phyloP scores from a whole-genome alignment of 768 basidiomycete genomes.

The Mycena leptocephala region DNA sequence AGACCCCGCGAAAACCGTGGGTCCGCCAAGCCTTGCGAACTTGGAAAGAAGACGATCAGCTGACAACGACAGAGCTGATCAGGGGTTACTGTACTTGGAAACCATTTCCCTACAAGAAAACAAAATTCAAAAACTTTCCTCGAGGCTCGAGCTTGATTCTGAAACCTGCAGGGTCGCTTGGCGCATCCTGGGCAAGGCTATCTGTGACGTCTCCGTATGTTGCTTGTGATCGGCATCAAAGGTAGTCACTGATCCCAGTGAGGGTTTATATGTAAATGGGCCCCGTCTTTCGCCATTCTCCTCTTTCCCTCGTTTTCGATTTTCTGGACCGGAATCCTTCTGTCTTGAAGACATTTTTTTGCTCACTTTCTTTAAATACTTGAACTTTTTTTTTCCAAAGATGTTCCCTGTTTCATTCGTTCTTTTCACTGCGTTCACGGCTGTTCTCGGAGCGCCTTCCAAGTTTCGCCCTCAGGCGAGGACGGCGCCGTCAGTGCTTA shows the following conservation, averaged over 20 bases:
- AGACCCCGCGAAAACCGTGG: slow-evolving; percentile 21
- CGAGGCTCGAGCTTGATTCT: too few species aligned
- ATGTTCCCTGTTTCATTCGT: slow-evolving; percentile 26
- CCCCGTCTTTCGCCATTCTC: not conserved
- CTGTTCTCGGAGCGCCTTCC: slow-evolving; percentile 18
- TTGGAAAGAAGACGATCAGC: not conserved
- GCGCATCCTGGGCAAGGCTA: too few species aligned
- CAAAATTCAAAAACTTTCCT: not conserved
- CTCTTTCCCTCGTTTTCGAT: not conserved
- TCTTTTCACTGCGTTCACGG: slow-evolving; percentile 27
- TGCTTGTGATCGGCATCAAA: not conserved
- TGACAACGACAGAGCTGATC: not conserved
- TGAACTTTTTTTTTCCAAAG: not conserved
- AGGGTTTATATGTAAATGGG: not conserved
- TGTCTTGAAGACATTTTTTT: slow-evolving; percentile 33
- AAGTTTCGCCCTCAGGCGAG: not conserved
- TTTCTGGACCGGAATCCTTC: slow-evolving; percentile 13
- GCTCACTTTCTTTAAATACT: slow-evolving; percentile 11
- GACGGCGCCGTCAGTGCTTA: slow-evolving; percentile 1
- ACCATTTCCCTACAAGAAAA: not conserved
- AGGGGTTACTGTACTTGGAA: not conserved
- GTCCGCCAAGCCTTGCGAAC: slow-evolving; percentile 9
- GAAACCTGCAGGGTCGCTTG: too few species aligned
- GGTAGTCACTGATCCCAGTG: not conserved
- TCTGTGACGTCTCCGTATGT: not conserved